phyloP scores from a whole-genome alignment of 192 early-diverging fungal genomes.

The Chytriomyces sp. region DNA sequence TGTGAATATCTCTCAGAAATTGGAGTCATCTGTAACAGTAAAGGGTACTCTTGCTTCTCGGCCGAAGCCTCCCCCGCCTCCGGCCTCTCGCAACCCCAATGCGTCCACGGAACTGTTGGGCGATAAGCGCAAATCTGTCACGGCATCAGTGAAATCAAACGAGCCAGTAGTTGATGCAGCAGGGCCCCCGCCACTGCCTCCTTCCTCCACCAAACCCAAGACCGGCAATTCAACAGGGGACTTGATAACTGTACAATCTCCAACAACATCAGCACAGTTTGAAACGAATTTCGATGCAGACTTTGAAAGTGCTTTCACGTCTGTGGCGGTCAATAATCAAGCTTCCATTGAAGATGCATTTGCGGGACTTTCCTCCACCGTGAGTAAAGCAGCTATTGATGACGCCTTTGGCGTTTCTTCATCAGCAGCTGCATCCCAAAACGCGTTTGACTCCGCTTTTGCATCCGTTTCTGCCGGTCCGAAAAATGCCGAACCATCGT shows the following conservation, averaged over 20 bases:
- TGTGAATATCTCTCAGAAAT: not conserved
- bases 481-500: not conserved
- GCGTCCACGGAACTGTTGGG: not conserved
- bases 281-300: conserved; percentile 21
- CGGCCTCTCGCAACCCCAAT: not conserved
- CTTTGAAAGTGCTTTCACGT: conserved; percentile 17
- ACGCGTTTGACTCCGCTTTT: not conserved
- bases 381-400: not conserved
- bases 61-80: conserved; percentile 27
- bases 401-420: not conserved
- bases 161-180: not conserved
- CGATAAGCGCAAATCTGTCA: conserved; percentile 9
- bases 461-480: not conserved
- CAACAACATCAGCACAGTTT: not conserved
- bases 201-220: conserved; percentile 25
- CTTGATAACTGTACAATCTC: not conserved
- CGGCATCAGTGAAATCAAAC: not conserved
- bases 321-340: not conserved
- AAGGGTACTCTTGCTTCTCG: not conserved
- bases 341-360: not conserved
- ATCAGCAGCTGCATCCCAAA: not conserved
- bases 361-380: not conserved
- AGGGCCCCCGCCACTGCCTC: conserved; percentile 27
- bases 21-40: not conserved
- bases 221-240: not conserved